Evolutionary conservation across 106 monocot species (phyloP).

Genomic region (Gastrodia elata): DNA sequence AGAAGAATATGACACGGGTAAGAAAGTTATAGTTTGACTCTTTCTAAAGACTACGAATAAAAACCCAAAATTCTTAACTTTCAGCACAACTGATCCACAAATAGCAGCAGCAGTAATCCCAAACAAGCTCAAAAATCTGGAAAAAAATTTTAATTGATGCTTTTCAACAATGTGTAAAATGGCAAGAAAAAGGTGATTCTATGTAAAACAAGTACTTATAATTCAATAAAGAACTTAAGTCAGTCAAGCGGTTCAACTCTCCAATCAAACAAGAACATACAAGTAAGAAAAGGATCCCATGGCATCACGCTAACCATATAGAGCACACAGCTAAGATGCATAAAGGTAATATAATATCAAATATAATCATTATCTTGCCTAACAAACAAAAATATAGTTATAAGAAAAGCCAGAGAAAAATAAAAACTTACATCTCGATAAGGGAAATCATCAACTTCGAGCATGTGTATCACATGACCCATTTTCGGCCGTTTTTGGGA

Average conservation of each 20-base stretch:
- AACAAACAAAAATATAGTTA: background rate
- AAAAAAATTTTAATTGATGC: background rate
- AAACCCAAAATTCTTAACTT: too few relatives aligned
- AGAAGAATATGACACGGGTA: too few relatives aligned
- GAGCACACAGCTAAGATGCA: background rate
- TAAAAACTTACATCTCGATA: constrained; percentile 62
- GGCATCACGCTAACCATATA: background rate
- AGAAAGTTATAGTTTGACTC: too few relatives aligned
- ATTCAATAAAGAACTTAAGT: background rate
- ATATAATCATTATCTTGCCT: background rate
- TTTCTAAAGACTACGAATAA: too few relatives aligned
- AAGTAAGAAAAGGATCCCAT: constrained; percentile 1
- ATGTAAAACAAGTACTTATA: background rate
- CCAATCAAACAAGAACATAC: too few relatives aligned
- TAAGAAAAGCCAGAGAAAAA: background rate
- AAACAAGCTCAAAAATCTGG: too few relatives aligned
- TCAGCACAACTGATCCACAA: too few relatives aligned
- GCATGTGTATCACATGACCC: constrained; percentile 85
- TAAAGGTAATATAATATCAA: background rate
- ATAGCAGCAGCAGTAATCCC: too few relatives aligned
- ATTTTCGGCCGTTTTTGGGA: constrained; percentile 83
- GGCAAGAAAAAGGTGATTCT: background rate
- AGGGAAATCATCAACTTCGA: constrained; percentile 85
- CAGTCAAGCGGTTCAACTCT: background rate
- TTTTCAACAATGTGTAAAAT: background rate